Conservation (phyloP, 768 basidiomycete species). For the Tylopilus sp. region DNA sequence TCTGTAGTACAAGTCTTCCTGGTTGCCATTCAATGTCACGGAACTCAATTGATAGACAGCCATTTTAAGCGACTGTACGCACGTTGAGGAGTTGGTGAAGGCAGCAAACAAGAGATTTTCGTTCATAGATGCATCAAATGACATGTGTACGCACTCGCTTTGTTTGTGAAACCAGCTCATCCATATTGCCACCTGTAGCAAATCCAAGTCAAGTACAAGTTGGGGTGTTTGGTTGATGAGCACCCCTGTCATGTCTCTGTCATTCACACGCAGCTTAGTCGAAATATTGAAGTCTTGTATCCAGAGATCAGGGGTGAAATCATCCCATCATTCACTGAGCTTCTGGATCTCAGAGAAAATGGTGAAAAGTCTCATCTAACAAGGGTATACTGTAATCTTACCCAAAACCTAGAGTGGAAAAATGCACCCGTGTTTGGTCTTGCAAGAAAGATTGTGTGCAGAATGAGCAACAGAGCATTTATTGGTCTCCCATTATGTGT, state of each 20-base stretch:
- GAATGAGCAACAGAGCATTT: too few relatives aligned
- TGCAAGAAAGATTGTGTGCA: background rate
- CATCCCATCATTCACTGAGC: background rate
- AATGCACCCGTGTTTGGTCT: background rate
- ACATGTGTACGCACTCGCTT: too few relatives aligned
- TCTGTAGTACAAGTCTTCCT: background rate
- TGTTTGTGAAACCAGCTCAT: too few relatives aligned
- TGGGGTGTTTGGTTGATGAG: background rate
- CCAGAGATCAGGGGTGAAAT: background rate
- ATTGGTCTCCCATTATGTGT: too few relatives aligned
- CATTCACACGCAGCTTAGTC: background rate
- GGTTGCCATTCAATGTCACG: background rate
- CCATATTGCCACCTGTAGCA: too few relatives aligned
- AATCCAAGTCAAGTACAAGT: background rate
- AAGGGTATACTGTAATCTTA: background rate
- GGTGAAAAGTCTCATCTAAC: background rate
- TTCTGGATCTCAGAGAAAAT: background rate
- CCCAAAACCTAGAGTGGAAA: background rate
- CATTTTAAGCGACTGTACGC: background rate
- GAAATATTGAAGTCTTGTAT: background rate
- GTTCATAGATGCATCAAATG: background rate
- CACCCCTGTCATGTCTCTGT: background rate
- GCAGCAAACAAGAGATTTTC: background rate
- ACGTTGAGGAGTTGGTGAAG: background rate
- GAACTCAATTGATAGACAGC: background rate